Base-by-base conservation (phyloP, 1,284 basidiomycete species). In the Cerioporus squamosus region DNA sequence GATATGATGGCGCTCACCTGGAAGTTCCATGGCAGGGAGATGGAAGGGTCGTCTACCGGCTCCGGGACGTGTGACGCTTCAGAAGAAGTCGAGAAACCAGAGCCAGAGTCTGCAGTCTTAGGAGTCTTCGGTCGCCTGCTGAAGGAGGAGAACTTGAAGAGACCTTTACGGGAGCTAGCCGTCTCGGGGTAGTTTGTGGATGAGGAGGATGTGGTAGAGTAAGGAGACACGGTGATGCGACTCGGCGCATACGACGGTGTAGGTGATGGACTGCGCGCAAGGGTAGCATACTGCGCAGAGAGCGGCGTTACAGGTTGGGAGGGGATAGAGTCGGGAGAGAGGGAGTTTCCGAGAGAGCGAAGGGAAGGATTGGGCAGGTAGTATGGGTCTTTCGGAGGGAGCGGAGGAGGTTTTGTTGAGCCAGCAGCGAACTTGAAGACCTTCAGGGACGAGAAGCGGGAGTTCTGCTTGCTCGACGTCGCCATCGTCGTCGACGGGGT, bases 21-120 rank as follows among this genome's bases (percentile, higher is more conserved):
- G 64, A 91, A 87, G 70, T 90, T 90, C 83, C 84, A 91, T 17
- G 90, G 90, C 59, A 74, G 66, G 0, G 88, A 87, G 44, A 91
- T 88, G 29, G 78, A 81, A 18, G 84, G 82, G 63, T 90, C 88
- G 15, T 81, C 83, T 1, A 73, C 70, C 23, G 67, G 68, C n/a
- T 75, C 73, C n/a, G 69, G 68, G 5, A 72, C 76, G 51, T 64
- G 67, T 20, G 61, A 50, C 59, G 71, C 70, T 33, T 64, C 68
- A 63, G 72, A 68, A 40, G 70, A 50, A 36, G 65, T 45, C 49
- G 55, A 59, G 51, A 61, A 36, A 29, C 67, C 40, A 66, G 68
- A 59, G 69, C 67, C 40, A 66, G 68, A 59, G 69, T 74, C 75
- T 36, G 68, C 64, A 1, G 70, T 68, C 65, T 71, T 74, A 45